Base-by-base conservation (phyloP, 257 asterid species). In the Marsdenia floribunda region DNA sequence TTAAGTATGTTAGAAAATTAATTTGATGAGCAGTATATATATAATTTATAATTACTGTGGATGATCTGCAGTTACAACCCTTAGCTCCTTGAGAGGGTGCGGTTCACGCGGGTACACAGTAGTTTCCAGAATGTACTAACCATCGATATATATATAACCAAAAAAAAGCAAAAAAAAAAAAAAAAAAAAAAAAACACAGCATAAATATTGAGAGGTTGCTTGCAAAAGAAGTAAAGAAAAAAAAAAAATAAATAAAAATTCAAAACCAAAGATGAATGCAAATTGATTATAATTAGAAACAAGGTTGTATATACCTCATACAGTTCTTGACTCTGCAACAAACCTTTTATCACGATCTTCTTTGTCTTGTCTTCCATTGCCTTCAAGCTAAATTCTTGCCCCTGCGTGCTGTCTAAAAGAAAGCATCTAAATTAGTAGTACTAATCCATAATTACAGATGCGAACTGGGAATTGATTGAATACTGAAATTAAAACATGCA, bases 271-370 rank as follows among this genome's bases (percentile, higher is more conserved):
- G 49, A 44, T 44, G 10, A 0, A 5, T 42, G 9, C 9, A 42
- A 7, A 54, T 7, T 38, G 3, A 6, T n/a, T 16, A 10, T 29
- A 67, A n/a, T 10, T 46, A 21, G 63, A 72, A 44, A 55, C 12
- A 18, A 66, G 47, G 73, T 29, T 29, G 1, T 29, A 29, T 29
- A 8, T 76, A 53, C 87, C 86, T 79, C 29, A 55, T 85, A 87
- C 42, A 87, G 76, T 74, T 83, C 85, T 24, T 76, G 33, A 11
- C 83, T 82, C 69, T 76, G 84, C 81, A 85, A 80, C 74, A 85
- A 70, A 54, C 87, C 84, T 75, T 83, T 79, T 57, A 44, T 73
- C 14, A 53, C 54, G n/a, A 50, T n/a, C 50, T 8, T 61, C 60
- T 47, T 75, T 12, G 53, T 46, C n/a, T 79, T 75, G 66, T 38